Percentiles rank a stretch among this genome's conserved stretches.
These are phyloP conservation scores for Skeletonema menzelii DNA, from an alignment of 108 stramenopile species.

Conservation along the genomic window DNA sequence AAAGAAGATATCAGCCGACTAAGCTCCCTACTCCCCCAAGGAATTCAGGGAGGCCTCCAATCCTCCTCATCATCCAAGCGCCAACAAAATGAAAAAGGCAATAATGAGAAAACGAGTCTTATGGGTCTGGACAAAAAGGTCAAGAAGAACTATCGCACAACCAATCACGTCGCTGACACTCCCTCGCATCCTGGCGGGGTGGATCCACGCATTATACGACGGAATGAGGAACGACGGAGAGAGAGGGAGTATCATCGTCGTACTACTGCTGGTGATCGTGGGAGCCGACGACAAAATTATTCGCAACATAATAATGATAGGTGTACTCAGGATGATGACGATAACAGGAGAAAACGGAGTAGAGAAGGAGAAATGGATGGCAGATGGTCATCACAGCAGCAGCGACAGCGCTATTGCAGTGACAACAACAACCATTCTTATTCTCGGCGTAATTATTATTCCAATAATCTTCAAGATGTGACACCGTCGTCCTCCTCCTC, in stretches of 20 bases:
- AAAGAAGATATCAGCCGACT: conserved; percentile 40
- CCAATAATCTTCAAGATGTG: conserved; percentile 45
- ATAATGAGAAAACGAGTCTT: conserved; percentile 6
- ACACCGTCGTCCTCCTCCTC: not conserved
- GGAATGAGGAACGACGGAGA: conserved; percentile 40
- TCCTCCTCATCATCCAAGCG: not conserved
- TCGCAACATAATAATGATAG: not conserved
- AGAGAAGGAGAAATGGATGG: not conserved
- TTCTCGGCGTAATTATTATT: conserved; percentile 26
- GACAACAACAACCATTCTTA: not conserved
- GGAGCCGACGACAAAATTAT: not conserved
- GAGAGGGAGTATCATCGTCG: conserved; percentile 41
- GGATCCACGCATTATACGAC: conserved; percentile 46
- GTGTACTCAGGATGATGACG: not conserved
- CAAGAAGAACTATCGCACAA: conserved; percentile 33
- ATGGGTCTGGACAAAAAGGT: conserved; percentile 21
- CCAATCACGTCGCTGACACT: conserved; percentile 48
- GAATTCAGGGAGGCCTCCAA: conserved; percentile 56
- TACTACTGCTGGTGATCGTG: not conserved
- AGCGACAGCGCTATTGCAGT: not conserved
- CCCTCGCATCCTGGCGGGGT: conserved; percentile 73
- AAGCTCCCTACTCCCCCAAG: conserved; percentile 66
- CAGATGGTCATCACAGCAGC: no score
- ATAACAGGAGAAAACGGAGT: not conserved
- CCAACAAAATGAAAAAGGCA: not conserved